Evolutionary conservation across 495 filamentous ascomycete species (phyloP).

Genomic region (Penicillium coprophilum): DNA sequence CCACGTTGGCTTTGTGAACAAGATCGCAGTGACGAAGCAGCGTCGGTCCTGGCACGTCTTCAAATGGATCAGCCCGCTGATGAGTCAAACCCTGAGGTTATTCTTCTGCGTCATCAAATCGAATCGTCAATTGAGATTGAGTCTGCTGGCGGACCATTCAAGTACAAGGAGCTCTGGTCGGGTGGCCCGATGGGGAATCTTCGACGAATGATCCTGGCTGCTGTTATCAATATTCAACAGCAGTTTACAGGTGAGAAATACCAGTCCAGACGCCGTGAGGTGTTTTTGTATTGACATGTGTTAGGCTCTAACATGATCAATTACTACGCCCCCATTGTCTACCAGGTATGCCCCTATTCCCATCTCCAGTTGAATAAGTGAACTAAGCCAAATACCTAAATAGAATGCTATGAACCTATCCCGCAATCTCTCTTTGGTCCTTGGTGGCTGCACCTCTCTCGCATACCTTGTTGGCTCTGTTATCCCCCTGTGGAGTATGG

Average conservation of each 20-base stretch:
- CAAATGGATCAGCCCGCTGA: slow-evolving; percentile 20
- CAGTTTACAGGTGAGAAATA: slow-evolving; percentile 33
- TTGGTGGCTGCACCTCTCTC: slow-evolving; percentile 50
- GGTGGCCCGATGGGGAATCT: slow-evolving; percentile 41
- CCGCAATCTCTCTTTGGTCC: slow-evolving; percentile 49
- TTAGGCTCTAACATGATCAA: slow-evolving; percentile 56
- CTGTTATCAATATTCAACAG: slow-evolving; percentile 36
- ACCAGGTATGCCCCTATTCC: slow-evolving; percentile 25
- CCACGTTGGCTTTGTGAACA: slow-evolving; percentile 55
- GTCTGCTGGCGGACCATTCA: slow-evolving; percentile 37
- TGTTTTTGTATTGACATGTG: not conserved
- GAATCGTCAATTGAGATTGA: slow-evolving; percentile 39
- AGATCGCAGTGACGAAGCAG: slow-evolving; percentile 51
- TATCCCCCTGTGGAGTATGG: slow-evolving; percentile 46
- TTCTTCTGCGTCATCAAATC: slow-evolving; percentile 32
- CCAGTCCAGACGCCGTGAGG: not conserved
- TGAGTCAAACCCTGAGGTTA: slow-evolving; percentile 20
- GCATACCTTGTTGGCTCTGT: slow-evolving; percentile 38
- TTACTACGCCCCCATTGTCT: slow-evolving; percentile 47
- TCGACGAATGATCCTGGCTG: slow-evolving; percentile 40
- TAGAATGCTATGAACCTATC: slow-evolving; percentile 49
- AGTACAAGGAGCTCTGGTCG: slow-evolving; percentile 37
- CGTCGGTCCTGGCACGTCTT: slow-evolving; percentile 50
- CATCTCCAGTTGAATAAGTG: not conserved
- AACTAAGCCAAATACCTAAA: not conserved